Evolutionary conservation across 2,329 filamentous ascomycete genomes (phyloP).

Genomic region (Neofusicoccum kwambonambiense): DNA sequence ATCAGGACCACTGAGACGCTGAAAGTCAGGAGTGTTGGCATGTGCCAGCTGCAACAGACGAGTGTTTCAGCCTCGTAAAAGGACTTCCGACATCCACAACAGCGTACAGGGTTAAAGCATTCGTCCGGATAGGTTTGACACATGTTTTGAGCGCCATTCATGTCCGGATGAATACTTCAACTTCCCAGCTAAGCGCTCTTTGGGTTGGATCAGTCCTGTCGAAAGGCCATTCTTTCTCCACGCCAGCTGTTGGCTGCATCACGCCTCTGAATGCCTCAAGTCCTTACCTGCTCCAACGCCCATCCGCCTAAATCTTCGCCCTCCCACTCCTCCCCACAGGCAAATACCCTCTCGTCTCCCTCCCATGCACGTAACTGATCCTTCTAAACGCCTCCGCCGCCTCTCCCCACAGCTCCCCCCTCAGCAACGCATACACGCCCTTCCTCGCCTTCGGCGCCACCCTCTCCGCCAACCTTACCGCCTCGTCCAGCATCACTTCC

Average conservation of each 20-base stretch:
- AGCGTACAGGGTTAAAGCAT: neutral
- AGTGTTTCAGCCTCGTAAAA: too few relatives aligned
- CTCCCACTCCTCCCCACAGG: constrained; percentile 32
- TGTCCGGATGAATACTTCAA: neutral
- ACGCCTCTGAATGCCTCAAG: too few relatives aligned
- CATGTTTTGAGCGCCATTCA: neutral
- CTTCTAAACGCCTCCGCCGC: constrained; percentile 50
- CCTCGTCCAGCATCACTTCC: constrained; percentile 32
- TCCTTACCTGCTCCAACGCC: neutral
- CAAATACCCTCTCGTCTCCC: constrained; percentile 38
- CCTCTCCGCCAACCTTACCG: constrained; percentile 48
- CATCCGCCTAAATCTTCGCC: constrained; percentile 45
- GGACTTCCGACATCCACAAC: too few relatives aligned
- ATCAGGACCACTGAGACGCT: too few relatives aligned
- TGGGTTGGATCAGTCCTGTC: too few relatives aligned
- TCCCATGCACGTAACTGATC: constrained; percentile 56
- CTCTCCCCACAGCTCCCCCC: constrained; percentile 55
- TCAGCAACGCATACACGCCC: constrained; percentile 53
- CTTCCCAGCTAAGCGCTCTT: neutral
- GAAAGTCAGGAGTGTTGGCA: too few relatives aligned
- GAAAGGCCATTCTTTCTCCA: neutral
- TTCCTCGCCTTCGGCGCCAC: constrained; percentile 45
- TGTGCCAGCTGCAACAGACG: too few relatives aligned
- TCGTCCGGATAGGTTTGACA: neutral
- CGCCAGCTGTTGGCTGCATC: too few relatives aligned